phyloP scores from a whole-genome alignment of 768 basidiomycete species.

The Gymnopilus junonius region DNA sequence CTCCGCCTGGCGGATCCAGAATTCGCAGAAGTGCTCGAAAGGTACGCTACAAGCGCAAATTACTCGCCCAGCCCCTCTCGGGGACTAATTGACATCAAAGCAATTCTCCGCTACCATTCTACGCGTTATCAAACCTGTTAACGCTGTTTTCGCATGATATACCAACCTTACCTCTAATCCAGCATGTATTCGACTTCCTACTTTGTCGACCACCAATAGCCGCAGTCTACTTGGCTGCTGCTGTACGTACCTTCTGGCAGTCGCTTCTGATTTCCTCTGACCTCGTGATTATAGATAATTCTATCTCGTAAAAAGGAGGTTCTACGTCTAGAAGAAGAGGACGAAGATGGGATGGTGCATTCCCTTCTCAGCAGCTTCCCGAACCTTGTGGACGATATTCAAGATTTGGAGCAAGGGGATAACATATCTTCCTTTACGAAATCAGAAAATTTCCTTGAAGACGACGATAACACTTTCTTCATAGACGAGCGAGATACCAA shows the following conservation, averaged over 20 bases:
- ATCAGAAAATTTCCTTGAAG: constrained; percentile 4
- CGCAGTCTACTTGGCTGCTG: constrained; percentile 81
- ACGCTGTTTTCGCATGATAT: constrained; percentile 94
- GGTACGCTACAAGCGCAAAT: constrained; percentile 41
- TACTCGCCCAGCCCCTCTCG: not conserved
- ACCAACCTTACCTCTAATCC: constrained; percentile 86
- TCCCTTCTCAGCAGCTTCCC: constrained; percentile 72
- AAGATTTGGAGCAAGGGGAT: constrained; percentile 5
- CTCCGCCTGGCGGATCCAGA: constrained; percentile 71
- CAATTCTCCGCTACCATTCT: constrained; percentile 82
- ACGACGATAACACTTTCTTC: constrained; percentile 18
- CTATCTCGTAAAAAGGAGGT: constrained; percentile 75
- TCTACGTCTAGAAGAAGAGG: constrained; percentile 60
- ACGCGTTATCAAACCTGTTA: constrained; percentile 86
- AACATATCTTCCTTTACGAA: not conserved
- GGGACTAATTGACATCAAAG: constrained; percentile 35
- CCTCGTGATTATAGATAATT: constrained; percentile 57
- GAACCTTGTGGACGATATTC: constrained; percentile 49
- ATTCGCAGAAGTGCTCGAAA: constrained; percentile 70
- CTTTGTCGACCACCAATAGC: constrained; percentile 81
- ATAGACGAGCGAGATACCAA: constrained; percentile 11
- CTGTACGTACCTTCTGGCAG: constrained; percentile 54
- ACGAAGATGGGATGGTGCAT: constrained; percentile 84
- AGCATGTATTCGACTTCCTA: constrained; percentile 91
- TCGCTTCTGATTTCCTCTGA: not conserved